Percentiles rank a stretch among this genome's conserved stretches.
These are phyloP conservation scores for Eimeria falciformis DNA, from an alignment of 169 alveolate species.

Conservation along the genomic window DNA sequence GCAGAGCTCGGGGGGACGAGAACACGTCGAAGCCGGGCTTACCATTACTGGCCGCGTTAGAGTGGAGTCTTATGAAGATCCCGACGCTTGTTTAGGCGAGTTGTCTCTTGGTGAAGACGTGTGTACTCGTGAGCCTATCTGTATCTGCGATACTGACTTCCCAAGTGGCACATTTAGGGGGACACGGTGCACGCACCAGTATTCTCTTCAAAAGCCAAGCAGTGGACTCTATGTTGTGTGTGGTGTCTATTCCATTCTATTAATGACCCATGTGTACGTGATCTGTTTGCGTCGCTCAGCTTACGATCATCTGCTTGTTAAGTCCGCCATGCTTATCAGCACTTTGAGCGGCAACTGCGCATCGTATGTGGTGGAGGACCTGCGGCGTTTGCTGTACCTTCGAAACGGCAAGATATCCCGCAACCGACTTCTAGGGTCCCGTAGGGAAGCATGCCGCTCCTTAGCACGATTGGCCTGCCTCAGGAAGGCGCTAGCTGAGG, in stretches of 20 bases:
- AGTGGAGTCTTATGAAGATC: background rate
- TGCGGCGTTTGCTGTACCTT: constrained; percentile 53
- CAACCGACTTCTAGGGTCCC: constrained; percentile 17
- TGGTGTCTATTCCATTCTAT: no score
- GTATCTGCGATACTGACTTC: no score
- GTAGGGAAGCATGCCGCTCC: constrained; percentile 55
- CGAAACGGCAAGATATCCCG: constrained; percentile 50
- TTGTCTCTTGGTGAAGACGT: no score
- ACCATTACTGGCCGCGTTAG: background rate
- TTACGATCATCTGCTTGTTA: constrained; percentile 46
- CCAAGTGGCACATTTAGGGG: no score
- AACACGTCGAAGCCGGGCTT: background rate
- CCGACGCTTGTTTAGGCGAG: no score
- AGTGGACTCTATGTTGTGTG: no score
- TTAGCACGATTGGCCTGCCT: constrained; percentile 51
- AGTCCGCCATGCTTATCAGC: constrained; percentile 26
- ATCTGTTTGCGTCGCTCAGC: constrained; percentile 60
- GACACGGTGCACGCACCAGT: no score
- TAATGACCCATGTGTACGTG: background rate
- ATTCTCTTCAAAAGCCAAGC: no score
- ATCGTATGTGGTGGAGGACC: constrained; percentile 57
- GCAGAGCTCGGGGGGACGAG: background rate
- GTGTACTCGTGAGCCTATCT: no score
- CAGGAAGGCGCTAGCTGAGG: constrained; percentile 33
- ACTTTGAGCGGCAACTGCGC: constrained; percentile 64